Evolutionary conservation across 257 asterid species (phyloP), one percentile per base, ranked within the genome.

Genomic region (Plantago ovata): DNA sequence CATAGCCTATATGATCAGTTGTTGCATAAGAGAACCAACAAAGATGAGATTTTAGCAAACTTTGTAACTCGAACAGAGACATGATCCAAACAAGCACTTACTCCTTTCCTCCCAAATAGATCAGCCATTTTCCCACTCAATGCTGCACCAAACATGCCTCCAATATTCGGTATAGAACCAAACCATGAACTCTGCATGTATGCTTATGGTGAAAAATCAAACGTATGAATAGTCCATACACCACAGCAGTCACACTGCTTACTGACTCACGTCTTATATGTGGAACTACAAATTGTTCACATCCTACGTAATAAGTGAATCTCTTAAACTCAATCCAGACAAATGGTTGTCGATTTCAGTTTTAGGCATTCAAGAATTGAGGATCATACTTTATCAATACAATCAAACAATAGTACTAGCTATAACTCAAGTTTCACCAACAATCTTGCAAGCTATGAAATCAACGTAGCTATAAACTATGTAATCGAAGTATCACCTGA

Each of bases 61-160:
- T 41, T 66, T 38, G 13, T 15, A 56, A 58, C 38, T 24, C 23
- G 36, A 28, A 49, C 21, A 33, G 53, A 54, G 24, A 28, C 23
- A 23, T 62, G 49, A 56, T 56, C 32, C 2, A 56, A 56, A 32
- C 9, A 46, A 66, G 36, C 66, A 45, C 85, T 76, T 77, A 91
- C 98, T 63, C 80, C 79, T 75, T 80, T 87, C 74, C 96, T 75
- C 68, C 96, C 96, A 11, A 81, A 49, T 57, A 71, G 47, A 87
- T 91, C 96, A 39, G 98, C 95, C 55, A 85, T 64, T 71, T 77
- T 87, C 65, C 98, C 98, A 68, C 98, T 85, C 72, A 71, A 59
- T 24, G 87, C 32, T 38, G 96, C 98, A 56, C 96, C 96, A 62
- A 84, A 46, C 94, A 85, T 83, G 39, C 96, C 98, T 72, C 98